Evolutionary conservation across 768 basidiomycete species (phyloP).

Genomic region (Hygrophoropsis aurantiaca): DNA sequence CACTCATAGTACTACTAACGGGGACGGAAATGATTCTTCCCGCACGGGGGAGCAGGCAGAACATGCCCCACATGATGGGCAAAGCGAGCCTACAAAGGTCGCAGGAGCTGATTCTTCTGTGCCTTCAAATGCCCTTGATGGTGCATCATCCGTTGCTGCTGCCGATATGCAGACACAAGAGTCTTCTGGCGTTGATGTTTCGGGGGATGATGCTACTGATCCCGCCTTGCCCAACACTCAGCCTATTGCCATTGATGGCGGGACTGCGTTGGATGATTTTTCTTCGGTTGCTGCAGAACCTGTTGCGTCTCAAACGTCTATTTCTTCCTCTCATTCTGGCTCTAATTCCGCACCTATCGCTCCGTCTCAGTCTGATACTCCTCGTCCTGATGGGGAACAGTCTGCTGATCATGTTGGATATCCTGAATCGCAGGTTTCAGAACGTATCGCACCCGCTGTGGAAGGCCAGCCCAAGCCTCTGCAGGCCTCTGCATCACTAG

Average conservation of each 20-base stretch:
- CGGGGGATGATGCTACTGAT: constrained; percentile 16
- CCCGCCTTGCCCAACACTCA: constrained; percentile 19
- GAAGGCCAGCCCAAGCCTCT: constrained; percentile 28
- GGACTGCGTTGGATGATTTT: constrained; percentile 16
- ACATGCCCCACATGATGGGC: constrained; percentile 17
- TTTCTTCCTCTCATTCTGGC: constrained; percentile 44
- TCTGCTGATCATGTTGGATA: constrained; percentile 48
- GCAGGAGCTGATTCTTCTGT: constrained; percentile 24
- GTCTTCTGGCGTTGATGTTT: constrained; percentile 17
- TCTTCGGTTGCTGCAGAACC: constrained; percentile 16
- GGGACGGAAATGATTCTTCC: constrained; percentile 32
- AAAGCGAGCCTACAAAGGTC: constrained; percentile 16
- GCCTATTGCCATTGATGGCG: constrained; percentile 16
- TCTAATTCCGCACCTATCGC: constrained; percentile 38
- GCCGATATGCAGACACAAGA: constrained; percentile 17
- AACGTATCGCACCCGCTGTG: constrained; percentile 8
- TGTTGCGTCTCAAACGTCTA: constrained; percentile 16
- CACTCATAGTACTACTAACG: constrained; percentile 37
- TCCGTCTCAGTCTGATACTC: constrained; percentile 38
- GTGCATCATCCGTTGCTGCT: constrained; percentile 15
- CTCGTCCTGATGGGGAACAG: constrained; percentile 42
- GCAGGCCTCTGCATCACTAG: constrained; percentile 43
- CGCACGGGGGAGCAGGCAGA: constrained; percentile 18
- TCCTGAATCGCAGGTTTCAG: constrained; percentile 43
- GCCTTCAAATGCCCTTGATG: constrained; percentile 20